These are phyloP conservation scores for Plasmodium inui DNA, from an alignment of 169 alveolate species.

Conservation along the genomic window DNA sequence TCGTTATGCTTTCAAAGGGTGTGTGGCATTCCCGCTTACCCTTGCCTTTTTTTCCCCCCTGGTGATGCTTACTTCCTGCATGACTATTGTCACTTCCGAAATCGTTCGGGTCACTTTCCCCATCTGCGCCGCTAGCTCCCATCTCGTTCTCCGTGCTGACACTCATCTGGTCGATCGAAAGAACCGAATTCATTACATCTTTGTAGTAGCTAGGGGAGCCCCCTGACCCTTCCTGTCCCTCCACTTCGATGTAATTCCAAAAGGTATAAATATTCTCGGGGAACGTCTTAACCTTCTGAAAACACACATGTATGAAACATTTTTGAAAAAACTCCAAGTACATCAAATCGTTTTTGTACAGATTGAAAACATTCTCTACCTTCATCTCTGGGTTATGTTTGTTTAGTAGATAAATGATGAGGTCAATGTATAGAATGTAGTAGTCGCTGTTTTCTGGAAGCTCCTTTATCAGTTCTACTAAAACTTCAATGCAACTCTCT, in stretches of 20 bases:
- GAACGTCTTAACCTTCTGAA: not conserved
- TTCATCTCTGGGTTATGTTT: not conserved
- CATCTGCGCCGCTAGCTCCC: not conserved
- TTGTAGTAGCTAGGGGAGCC: not conserved
- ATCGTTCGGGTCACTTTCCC: not conserved
- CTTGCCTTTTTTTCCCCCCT: not conserved
- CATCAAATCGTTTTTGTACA: conserved; percentile 47
- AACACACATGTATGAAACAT: conserved; percentile 14
- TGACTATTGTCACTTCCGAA: not conserved
- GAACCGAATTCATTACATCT: not conserved
- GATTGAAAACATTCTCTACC: conserved; percentile 9
- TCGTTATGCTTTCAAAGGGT: conserved; percentile 8
- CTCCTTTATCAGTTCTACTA: conserved; percentile 7
- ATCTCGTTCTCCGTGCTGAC: not conserved
- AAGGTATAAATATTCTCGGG: conserved; percentile 10
- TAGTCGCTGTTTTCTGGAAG: conserved; percentile 54
- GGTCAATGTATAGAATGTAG: conserved; percentile 47
- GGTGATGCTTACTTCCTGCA: not conserved
- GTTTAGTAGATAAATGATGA: conserved; percentile 16
- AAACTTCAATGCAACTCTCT: not conserved
- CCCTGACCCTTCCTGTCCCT: not conserved
- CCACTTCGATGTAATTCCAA: conserved; percentile 5
- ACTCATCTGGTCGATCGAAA: not conserved
- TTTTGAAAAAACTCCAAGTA: conserved; percentile 58
- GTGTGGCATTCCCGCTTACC: not conserved